Evolutionary conservation across 1,284 basidiomycete genomes (phyloP).

Genomic region (Pascua guehoae): DNA sequence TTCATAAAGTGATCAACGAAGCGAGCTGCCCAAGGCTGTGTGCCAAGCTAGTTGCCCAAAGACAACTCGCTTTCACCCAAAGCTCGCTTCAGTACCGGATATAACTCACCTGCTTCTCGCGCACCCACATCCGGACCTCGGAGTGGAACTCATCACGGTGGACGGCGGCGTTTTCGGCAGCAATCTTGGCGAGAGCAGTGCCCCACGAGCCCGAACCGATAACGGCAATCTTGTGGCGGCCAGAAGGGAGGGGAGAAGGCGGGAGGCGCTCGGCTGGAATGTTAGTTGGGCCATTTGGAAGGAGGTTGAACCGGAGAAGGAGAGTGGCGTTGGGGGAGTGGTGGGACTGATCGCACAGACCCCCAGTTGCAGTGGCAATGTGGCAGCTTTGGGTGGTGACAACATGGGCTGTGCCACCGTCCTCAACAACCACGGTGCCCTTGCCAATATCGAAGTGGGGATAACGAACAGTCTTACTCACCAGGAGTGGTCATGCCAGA

Average conservation of each 20-base stretch:
- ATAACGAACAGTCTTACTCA: constrained; percentile 1
- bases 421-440: no score
- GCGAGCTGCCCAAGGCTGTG: no score
- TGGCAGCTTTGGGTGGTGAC: no score
- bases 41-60: no score
- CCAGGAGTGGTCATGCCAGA: constrained; percentile 44
- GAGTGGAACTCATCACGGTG: constrained; percentile 50
- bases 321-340: neutral
- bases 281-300: constrained; percentile 14
- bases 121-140: constrained; percentile 56
- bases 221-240: constrained; percentile 56
- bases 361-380: no score
- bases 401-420: no score
- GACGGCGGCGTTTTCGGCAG: constrained; percentile 53
- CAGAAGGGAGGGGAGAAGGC: constrained; percentile 37
- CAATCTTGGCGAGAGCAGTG: constrained; percentile 57
- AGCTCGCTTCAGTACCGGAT: neutral
- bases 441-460: no score
- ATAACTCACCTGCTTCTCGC: constrained; percentile 47
- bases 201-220: constrained; percentile 57
- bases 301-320: constrained; percentile 30
- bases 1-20: no score
- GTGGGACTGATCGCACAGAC: no score
- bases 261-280: constrained; percentile 22
- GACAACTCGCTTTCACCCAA: neutral